A percentile compares a stretch with the other conserved stretches of the same genome.
Conservation (phyloP, 331 rosid genomes). For the Rhamnella rubrinervis region DNA sequence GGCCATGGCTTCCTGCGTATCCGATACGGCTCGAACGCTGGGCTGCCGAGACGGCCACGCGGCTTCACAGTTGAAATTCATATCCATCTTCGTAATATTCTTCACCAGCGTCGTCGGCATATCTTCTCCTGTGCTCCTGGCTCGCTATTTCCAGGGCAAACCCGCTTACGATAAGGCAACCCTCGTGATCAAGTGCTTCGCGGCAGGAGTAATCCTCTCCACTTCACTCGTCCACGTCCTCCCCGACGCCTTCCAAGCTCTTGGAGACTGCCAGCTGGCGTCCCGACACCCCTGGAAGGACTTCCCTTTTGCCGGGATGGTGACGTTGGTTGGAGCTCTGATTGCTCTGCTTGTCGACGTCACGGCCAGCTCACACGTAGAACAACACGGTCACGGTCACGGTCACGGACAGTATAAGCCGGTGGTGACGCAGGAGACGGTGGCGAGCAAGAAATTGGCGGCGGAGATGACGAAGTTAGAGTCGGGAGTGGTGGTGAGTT, state of each 20-base stretch:
- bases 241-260: conserved; percentile 86
- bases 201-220: conserved; percentile 91
- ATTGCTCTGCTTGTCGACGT: conserved; percentile 71
- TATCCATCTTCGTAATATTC: conserved; percentile 72
- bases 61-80: conserved; percentile 57
- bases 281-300: conserved; percentile 83
- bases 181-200: conserved; percentile 74
- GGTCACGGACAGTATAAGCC: conserved; percentile 33
- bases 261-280: conserved; percentile 78
- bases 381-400: conserved; percentile 32
- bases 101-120: conserved; percentile 73
- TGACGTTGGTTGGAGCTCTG: conserved; percentile 65
- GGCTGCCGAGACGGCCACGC: conserved; percentile 65
- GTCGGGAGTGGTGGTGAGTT: conserved; percentile 14
- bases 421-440: conserved; percentile 26
- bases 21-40: conserved; percentile 40
- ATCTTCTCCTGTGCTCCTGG: conserved; percentile 64
- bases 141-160: conserved; percentile 74
- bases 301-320: conserved; percentile 83
- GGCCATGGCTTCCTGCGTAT: conserved; percentile 43
- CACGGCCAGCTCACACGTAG: conserved; percentile 74
- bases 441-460: neutral
- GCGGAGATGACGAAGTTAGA: conserved; percentile 14
- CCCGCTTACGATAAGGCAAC: conserved; percentile 73
- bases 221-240: conserved; percentile 98